Evolutionary conservation across 148 eudicot species (phyloP).

Genomic region (Beta vulgaris): DNA sequence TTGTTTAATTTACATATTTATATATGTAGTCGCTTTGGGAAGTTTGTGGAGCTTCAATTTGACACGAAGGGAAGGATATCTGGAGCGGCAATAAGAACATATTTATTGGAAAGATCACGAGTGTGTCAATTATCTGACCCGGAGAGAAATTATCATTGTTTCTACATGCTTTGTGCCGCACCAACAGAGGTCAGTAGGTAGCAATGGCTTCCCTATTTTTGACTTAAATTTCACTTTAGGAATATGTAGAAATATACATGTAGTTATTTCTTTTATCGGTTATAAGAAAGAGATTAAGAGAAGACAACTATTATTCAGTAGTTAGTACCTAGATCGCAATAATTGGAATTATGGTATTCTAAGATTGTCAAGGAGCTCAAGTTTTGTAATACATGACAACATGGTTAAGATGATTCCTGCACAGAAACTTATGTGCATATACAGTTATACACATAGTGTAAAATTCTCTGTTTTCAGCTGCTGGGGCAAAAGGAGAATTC

Average conservation of each 20-base stretch:
- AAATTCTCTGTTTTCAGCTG: no score
- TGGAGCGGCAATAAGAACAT: conserved; percentile 97
- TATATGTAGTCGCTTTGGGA: conserved; percentile 91
- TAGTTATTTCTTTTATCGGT: no score
- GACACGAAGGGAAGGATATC: conserved; percentile 84
- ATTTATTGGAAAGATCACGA: conserved; percentile 94
- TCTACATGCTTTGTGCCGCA: conserved; percentile 99
- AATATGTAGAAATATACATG: not conserved
- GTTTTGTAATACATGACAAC: not conserved
- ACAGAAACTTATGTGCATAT: not conserved
- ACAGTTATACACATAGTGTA: no score
- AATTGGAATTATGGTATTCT: not conserved
- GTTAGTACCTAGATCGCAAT: not conserved
- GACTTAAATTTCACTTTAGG: not conserved
- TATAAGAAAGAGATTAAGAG: not conserved
- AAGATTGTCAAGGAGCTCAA: not conserved
- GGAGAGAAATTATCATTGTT: conserved; percentile 97
- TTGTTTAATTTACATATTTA: conserved; percentile 22
- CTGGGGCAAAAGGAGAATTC: no score
- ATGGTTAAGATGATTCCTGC: no score
- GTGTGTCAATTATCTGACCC: conserved; percentile 99
- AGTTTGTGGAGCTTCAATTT: conserved; percentile 97
- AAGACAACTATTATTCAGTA: not conserved
- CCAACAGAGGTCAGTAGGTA: conserved; percentile 67
- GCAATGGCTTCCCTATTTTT: not conserved